phyloP scores from a whole-genome alignment of 345 rosid species.

The Pelargonium nanum region DNA sequence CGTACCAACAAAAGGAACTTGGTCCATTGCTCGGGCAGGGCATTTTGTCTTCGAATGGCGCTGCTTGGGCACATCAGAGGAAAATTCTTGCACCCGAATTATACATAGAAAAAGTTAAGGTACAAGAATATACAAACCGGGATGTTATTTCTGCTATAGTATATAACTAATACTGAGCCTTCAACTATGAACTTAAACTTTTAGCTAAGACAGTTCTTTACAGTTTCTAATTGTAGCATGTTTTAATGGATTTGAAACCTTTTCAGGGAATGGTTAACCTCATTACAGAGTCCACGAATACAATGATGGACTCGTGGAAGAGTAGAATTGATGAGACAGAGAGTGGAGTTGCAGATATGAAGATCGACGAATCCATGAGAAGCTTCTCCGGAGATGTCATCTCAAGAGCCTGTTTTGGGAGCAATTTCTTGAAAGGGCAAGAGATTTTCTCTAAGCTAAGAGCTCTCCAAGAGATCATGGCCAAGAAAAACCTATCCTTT shows the following conservation, averaged over 20 bases:
- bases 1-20: slow-evolving; percentile 29
- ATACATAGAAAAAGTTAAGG: slow-evolving; percentile 42
- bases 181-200: background rate
- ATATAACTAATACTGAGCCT: background rate
- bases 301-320: slow-evolving; percentile 27
- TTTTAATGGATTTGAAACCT: background rate
- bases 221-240: background rate
- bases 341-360: slow-evolving; percentile 25
- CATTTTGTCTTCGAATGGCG: slow-evolving; percentile 41
- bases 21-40: slow-evolving; percentile 47
- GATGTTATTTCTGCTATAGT: too few relatives aligned
- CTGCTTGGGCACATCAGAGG: slow-evolving; percentile 36
- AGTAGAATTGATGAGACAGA: slow-evolving; percentile 15
- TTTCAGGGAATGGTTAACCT: slow-evolving; percentile 26
- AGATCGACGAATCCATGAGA: slow-evolving; percentile 23
- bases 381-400: slow-evolving; percentile 42
- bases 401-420: slow-evolving; percentile 44
- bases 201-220: background rate
- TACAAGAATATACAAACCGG: background rate
- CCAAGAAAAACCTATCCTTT: slow-evolving; percentile 16
- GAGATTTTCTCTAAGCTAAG: slow-evolving; percentile 28
- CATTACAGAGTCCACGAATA: slow-evolving; percentile 22
- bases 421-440: slow-evolving; percentile 25
- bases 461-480: slow-evolving; percentile 28
- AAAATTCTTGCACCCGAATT: slow-evolving; percentile 40